Evolutionary conservation across 1,139 yeast species (phyloP), one percentile per base, ranked within the genome.

Genomic region (Chernovozyma aurita): DNA sequence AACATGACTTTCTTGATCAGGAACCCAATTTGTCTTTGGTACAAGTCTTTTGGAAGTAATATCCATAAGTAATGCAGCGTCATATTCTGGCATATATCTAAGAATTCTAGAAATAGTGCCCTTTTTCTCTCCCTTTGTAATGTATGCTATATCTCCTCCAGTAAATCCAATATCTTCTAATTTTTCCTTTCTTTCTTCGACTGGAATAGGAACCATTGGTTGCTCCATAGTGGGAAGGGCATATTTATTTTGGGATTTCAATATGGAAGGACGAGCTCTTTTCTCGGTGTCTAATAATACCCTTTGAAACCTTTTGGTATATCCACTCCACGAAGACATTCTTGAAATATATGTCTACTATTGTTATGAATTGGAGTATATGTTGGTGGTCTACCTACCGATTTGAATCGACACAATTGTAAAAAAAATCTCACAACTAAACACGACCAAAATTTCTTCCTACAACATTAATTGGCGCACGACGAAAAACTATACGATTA

Each of bases 1-100:
- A 32, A 87, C 77, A 47, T 87, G 94, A 37, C 82, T 75, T 21
- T 71, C 69, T 55, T 84, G 95, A 35, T 83, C 81, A 38, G 78
- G 81, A 32, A 76, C 73, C 94, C 95, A 86, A 51, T 73, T 73
- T 36, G 70, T 67, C 50, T 79, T 80, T 15, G 96, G 95, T 35
- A 68, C 48, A 31, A 68, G 48, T 39, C 55, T 61, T 47, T 65
- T 64, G 34, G 59, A 52, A 14, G 63, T 58, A 21, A 65, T 55
- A 45, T 64, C 66, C 13, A 68, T 52, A 45, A 69, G 51, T 33
- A 61, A 54, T 17, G 63, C 61, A 11, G 64, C 45, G 43, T 68
- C 65, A 34, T 50, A 52, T 33, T 57, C 61, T 5, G 63, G 54
- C 24, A 59, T 49, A 34, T 61, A 60, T 28, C 51, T 43, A 42